phyloP scores from a whole-genome alignment of 345 rosid species.

The Alliaria petiolata region DNA sequence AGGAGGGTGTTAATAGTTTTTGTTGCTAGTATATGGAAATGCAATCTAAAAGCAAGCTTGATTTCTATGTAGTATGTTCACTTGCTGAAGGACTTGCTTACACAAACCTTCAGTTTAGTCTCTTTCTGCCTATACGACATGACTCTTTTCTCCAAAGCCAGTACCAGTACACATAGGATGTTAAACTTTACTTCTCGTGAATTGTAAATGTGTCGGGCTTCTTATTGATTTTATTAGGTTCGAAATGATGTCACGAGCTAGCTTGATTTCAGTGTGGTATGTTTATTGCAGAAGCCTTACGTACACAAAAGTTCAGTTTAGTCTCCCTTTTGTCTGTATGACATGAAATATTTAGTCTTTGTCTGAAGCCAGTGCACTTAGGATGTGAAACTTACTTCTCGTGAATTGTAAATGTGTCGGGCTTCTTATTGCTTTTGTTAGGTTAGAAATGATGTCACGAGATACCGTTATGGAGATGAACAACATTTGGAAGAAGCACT shows the following conservation, averaged over 20 bases:
- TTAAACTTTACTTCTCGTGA: not conserved
- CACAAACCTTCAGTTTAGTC: not conserved
- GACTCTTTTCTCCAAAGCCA: not conserved
- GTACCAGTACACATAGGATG: not conserved
- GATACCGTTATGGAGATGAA: conserved; percentile 95
- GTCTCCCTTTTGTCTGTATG: not conserved
- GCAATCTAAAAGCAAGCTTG: not conserved
- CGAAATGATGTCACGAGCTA: conserved; percentile 82
- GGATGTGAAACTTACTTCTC: not conserved
- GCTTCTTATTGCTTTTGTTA: conserved; percentile 9
- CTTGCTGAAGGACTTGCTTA: not conserved
- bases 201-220: not conserved
- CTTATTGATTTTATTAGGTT: conserved; percentile 39
- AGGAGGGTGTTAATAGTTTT: too few species aligned
- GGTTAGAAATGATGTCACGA: conserved; percentile 85
- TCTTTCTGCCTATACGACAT: not conserved
- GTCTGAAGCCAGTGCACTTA: not conserved
- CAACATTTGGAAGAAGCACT: conserved; percentile 95
- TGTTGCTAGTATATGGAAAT: not conserved
- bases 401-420: not conserved
- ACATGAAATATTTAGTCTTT: not conserved
- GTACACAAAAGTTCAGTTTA: not conserved
- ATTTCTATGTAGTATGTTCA: not conserved
- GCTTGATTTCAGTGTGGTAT: conserved; percentile 14
- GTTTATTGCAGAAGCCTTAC: too few species aligned